Evolutionary conservation across 345 rosid species (phyloP).

Genomic region (Excoecaria cochinchinensis): DNA sequence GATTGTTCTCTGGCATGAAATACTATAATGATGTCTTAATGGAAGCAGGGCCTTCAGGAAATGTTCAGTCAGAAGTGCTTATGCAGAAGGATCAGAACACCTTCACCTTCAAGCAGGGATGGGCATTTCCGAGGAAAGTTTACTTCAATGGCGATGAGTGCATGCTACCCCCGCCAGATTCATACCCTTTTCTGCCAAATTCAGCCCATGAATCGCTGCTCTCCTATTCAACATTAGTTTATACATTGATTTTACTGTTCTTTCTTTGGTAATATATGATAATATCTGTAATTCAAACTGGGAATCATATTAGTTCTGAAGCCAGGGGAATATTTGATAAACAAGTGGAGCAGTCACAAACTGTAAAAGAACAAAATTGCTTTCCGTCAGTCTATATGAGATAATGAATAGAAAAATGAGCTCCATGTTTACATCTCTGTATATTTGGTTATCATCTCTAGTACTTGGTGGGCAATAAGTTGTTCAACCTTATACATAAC

Average conservation of each 20-base stretch:
- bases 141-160: conserved; percentile 95
- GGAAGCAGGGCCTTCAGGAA: conserved; percentile 88
- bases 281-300: conserved; percentile 11
- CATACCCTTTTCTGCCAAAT: conserved; percentile 79
- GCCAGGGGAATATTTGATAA: background rate
- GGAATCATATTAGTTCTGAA: background rate
- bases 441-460: background rate
- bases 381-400: background rate
- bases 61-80: conserved; percentile 85
- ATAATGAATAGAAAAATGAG: background rate
- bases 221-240: conserved; percentile 30
- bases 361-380: no score
- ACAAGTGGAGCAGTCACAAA: background rate
- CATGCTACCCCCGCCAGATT: conserved; percentile 81
- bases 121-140: conserved; percentile 89
- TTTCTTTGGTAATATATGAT: conserved; percentile 34
- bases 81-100: conserved; percentile 73
- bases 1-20: conserved; percentile 78
- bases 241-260: conserved; percentile 33
- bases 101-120: conserved; percentile 82
- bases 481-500: background rate
- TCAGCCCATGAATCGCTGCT: conserved; percentile 31
- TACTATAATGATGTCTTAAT: conserved; percentile 73
- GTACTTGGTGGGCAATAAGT: background rate
- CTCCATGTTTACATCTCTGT: background rate